These are phyloP conservation scores for Tolypocladium cylindrosporum DNA, from an alignment of 2,329 filamentous ascomycete genomes.

Conservation along the genomic window DNA sequence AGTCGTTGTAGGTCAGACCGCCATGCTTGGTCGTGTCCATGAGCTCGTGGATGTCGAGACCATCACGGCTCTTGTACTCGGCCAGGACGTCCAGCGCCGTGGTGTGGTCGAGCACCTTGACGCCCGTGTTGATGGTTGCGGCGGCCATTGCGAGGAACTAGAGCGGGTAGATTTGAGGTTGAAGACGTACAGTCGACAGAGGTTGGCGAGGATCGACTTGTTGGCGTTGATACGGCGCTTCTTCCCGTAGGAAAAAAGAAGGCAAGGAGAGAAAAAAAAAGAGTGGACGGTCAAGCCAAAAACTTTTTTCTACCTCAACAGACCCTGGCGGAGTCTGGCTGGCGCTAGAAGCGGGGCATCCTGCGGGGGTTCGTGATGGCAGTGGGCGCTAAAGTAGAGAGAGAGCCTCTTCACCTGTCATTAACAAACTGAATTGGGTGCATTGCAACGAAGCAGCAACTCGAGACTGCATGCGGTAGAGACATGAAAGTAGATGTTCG, in stretches of 20 bases:
- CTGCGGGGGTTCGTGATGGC: not conserved
- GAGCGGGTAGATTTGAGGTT: slow-evolving; percentile 25
- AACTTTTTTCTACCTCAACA: slow-evolving; percentile 27
- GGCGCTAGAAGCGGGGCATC: not conserved
- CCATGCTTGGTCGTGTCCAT: slow-evolving; percentile 88
- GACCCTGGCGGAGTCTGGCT: slow-evolving; percentile 8
- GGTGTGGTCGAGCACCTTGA: slow-evolving; percentile 59
- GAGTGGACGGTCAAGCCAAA: slow-evolving; percentile 18
- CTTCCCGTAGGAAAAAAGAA: slow-evolving; percentile 43
- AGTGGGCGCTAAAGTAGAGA: not conserved
- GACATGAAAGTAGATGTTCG: no score
- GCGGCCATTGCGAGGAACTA: slow-evolving; percentile 49
- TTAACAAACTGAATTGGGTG: no score
- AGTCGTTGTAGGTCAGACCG: slow-evolving; percentile 97
- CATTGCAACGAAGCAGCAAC: no score
- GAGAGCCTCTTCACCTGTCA: no score
- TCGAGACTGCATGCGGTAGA: no score
- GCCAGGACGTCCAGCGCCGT: slow-evolving; percentile 72
- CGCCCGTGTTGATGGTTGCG: slow-evolving; percentile 38
- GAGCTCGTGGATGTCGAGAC: slow-evolving; percentile 75
- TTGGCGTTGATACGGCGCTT: slow-evolving; percentile 33
- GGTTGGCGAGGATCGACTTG: slow-evolving; percentile 18
- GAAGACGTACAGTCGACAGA: slow-evolving; percentile 26
- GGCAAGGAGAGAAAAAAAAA: slow-evolving; percentile 30
- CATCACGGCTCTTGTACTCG: slow-evolving; percentile 73